Evolutionary conservation across 345 rosid species (phyloP).

Genomic region (Murraya paniculata): DNA sequence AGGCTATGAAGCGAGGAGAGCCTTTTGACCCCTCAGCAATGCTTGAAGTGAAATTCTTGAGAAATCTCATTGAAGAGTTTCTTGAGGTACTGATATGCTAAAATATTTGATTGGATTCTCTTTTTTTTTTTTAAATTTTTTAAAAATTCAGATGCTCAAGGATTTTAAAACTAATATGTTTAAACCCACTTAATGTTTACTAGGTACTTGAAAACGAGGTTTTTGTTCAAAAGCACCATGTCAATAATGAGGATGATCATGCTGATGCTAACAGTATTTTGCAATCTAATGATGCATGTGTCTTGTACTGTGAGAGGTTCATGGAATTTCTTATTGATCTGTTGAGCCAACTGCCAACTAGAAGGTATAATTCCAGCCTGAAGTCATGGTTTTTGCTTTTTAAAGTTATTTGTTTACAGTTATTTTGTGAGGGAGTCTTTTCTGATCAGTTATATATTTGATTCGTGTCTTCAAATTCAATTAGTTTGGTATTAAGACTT

Average conservation of each 20-base stretch:
- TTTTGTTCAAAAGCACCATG: conserved; percentile 35
- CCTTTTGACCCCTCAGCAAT: conserved; percentile 55
- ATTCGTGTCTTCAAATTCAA: background rate
- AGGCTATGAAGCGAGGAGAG: conserved; percentile 54
- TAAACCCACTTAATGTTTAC: conserved; percentile 1
- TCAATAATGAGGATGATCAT: conserved; percentile 34
- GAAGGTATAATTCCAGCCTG: conserved; percentile 55
- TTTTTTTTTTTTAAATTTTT: background rate
- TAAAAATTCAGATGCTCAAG: background rate
- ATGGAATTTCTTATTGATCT: conserved; percentile 97
- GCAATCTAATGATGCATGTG: conserved; percentile 67
- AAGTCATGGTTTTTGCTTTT: background rate
- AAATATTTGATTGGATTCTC: background rate
- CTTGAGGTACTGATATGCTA: conserved; percentile 53
- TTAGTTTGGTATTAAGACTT: background rate
- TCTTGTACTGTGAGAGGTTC: conserved; percentile 92
- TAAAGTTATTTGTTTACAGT: background rate
- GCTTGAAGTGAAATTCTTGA: conserved; percentile 74
- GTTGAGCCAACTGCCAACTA: conserved; percentile 95
- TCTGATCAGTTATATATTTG: background rate
- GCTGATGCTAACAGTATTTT: conserved; percentile 32
- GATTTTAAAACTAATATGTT: conserved; percentile 2
- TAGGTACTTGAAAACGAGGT: conserved; percentile 81
- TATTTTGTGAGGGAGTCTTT: background rate
- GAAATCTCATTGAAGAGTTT: conserved; percentile 85